These are phyloP conservation scores for Termitomyces sp. DNA, from an alignment of 768 basidiomycete species.

Conservation along the genomic window DNA sequence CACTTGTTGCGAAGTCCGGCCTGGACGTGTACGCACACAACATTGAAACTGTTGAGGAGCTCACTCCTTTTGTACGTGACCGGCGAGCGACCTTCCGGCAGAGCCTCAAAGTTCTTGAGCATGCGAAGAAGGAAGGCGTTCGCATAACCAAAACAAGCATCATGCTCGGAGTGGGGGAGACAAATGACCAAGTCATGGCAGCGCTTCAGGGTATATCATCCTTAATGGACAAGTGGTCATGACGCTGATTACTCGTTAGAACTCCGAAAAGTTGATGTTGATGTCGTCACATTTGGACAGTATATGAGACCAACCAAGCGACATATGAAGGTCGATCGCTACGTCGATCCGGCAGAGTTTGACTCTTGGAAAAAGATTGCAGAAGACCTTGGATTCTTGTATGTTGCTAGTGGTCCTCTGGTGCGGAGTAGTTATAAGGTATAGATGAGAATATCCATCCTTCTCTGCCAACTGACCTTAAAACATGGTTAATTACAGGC, in stretches of 20 bases:
- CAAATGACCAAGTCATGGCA: slow-evolving; percentile 72
- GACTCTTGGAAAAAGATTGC: slow-evolving; percentile 87
- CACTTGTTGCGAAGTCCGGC: slow-evolving; percentile 84
- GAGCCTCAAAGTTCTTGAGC: slow-evolving; percentile 74
- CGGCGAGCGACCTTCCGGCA: slow-evolving; percentile 88
- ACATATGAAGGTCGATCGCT: slow-evolving; percentile 98
- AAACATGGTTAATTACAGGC: slow-evolving; percentile 50
- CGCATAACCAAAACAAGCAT: slow-evolving; percentile 95
- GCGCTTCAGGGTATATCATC: slow-evolving; percentile 60
- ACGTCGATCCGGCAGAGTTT: slow-evolving; percentile 92
- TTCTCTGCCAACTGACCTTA: background rate
- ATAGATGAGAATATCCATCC: slow-evolving; percentile 10
- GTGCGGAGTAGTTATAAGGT: slow-evolving; percentile 98
- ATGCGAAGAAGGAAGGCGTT: slow-evolving; percentile 80
- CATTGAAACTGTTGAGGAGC: slow-evolving; percentile 89
- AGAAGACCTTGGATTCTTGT: slow-evolving; percentile 92
- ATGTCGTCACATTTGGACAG: slow-evolving; percentile 98
- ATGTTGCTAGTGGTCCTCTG: slow-evolving; percentile 94
- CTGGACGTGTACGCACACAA: slow-evolving; percentile 99
- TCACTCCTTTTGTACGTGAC: slow-evolving; percentile 94
- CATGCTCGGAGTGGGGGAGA: slow-evolving; percentile 97
- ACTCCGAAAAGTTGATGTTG: slow-evolving; percentile 81
- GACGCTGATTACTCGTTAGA: slow-evolving; percentile 41
- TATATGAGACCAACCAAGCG: slow-evolving; percentile 99
- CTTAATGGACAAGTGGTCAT: background rate